phyloP scores from a whole-genome alignment of 371 early-diverging fungal species.

The Mortierella polycephala region DNA sequence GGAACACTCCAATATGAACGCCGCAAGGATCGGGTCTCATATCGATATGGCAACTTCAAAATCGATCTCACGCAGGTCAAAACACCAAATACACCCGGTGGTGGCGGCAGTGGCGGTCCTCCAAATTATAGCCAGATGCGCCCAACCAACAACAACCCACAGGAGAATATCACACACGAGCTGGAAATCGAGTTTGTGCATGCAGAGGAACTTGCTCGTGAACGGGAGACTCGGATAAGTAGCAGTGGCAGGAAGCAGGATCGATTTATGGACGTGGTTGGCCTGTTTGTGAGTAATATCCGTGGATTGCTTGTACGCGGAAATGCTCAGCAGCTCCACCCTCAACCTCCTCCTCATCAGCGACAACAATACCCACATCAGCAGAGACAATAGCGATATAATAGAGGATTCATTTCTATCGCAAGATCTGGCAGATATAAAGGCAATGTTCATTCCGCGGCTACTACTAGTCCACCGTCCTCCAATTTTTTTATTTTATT shows the following conservation, averaged over 20 bases:
- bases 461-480: too few species aligned
- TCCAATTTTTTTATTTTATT: too few species aligned
- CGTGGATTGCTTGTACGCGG: slow-evolving; percentile 40
- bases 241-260: slow-evolving; percentile 57
- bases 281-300: slow-evolving; percentile 69
- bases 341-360: slow-evolving; percentile 11
- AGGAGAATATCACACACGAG: slow-evolving; percentile 63
- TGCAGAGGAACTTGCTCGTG: slow-evolving; percentile 53
- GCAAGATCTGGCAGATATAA: too few species aligned
- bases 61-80: slow-evolving; percentile 84
- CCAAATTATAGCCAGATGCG: slow-evolving; percentile 38
- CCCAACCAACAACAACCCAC: slow-evolving; percentile 3
- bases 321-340: slow-evolving; percentile 10
- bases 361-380: slow-evolving; percentile 7
- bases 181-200: slow-evolving; percentile 70
- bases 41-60: slow-evolving; percentile 76
- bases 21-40: slow-evolving; percentile 79
- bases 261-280: slow-evolving; percentile 61
- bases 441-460: too few species aligned
- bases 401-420: too few species aligned
- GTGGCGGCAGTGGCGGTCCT: neutral
- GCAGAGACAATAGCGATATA: too few species aligned
- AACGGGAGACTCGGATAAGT: slow-evolving; percentile 51
- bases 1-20: slow-evolving; percentile 62
- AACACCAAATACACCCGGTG: slow-evolving; percentile 27